Evolutionary conservation across 495 filamentous ascomycete genomes (phyloP).

Genomic region (Hapsidospora chrysogenum): DNA sequence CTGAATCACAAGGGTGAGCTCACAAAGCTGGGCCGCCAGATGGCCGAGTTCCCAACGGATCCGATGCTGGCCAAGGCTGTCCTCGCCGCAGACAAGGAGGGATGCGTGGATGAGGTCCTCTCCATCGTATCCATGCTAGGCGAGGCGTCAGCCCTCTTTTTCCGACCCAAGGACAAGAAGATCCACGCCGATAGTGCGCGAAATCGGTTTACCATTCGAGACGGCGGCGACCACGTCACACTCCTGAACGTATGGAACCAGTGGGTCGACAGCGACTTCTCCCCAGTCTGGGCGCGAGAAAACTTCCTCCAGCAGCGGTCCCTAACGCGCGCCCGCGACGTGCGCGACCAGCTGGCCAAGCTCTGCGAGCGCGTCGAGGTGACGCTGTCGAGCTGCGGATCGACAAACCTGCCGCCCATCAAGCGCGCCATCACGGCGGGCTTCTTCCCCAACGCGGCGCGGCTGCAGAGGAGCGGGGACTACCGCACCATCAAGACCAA

Average conservation of each 20-base stretch:
- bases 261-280: slow-evolving; percentile 90
- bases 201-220: slow-evolving; percentile 79
- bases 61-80: slow-evolving; percentile 86
- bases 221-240: slow-evolving; percentile 83
- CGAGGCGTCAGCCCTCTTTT: slow-evolving; percentile 80
- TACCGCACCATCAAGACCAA: slow-evolving; percentile 94
- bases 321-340: slow-evolving; percentile 74
- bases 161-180: slow-evolving; percentile 94
- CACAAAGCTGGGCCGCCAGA: slow-evolving; percentile 83
- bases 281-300: slow-evolving; percentile 73
- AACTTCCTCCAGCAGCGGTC: slow-evolving; percentile 88
- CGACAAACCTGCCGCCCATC: slow-evolving; percentile 56
- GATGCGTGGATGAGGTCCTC: slow-evolving; percentile 90
- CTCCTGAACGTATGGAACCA: slow-evolving; percentile 95
- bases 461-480: slow-evolving; percentile 71
- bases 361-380: slow-evolving; percentile 92
- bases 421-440: slow-evolving; percentile 79
- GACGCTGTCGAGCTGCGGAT: slow-evolving; percentile 46
- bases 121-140: slow-evolving; percentile 87
- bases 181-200: slow-evolving; percentile 87
- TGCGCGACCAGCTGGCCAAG: slow-evolving; percentile 86
- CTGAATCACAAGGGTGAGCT: slow-evolving; percentile 81
- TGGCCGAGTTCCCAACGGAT: slow-evolving; percentile 93
- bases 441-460: slow-evolving; percentile 89
- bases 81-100: slow-evolving; percentile 74